Evolutionary conservation across 805 yeast species (phyloP), one percentile per base, ranked within the genome.

Genomic region (Sugiyamaella chiloensis): DNA sequence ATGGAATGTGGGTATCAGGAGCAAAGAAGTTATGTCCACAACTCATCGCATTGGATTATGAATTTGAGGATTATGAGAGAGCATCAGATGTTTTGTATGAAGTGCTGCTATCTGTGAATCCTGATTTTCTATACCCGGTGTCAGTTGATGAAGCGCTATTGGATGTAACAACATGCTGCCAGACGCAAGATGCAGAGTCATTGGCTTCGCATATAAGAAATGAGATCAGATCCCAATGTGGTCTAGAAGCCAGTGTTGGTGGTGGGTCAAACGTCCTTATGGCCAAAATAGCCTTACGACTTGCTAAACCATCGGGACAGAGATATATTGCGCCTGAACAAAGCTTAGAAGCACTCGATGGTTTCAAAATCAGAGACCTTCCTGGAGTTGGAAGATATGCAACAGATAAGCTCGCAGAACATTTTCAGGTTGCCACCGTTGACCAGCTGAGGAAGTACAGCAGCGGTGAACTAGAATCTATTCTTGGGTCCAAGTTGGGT

Each of bases 121-220:
- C 73, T 23, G 65, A 65, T 51, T 55, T 58, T 14, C 77, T 89
- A 1, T 72, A 81, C 24, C 98, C 98, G 0, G 87, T 93, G 1
- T 88, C 95, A 52, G 81, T 93, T 2, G 98, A 93, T 63, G 99
- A 93, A 60, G 96, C 89, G 0, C 67, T 93, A n/a, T 61, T 87
- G 7, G 95, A 87, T 56, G 72, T 83, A 1, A 67, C 82, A 0
- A 57, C 74, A 36, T 12, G 24, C 12, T 36, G 40, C 32, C 12
- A 21, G 2, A 12, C 42, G 2, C 6, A 5, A 24, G n/a, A 14
- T 24, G 20, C 17, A 19, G 42, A 40, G 23, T 11, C 17, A 7
- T 17, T 14, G 16, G 20, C 30, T 14, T 4, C 32, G n/a, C 14
- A 24, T n/a, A n/a, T 24, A 8, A 65, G 83, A 41, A 35, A 54